A percentile compares a stretch with the other conserved stretches of the same genome.
phyloP scores from a whole-genome alignment of 2,329 filamentous ascomycete species.

The Tolypocladium pustulatum region DNA sequence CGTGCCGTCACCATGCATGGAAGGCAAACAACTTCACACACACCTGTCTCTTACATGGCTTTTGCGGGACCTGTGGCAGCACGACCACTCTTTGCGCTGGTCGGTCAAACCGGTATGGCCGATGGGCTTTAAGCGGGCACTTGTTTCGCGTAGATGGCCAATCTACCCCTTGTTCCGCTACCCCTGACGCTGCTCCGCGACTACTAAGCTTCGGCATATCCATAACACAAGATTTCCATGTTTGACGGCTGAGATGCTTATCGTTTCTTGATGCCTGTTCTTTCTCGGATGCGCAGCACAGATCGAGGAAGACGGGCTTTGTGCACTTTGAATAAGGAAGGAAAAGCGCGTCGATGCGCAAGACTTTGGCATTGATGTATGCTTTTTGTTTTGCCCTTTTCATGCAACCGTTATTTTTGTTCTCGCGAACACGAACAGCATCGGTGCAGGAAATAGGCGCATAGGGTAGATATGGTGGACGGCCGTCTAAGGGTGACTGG shows the following conservation, averaged over 20 bases:
- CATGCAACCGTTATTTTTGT: neutral
- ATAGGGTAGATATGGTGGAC: neutral
- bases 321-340: conserved; percentile 5
- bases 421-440: neutral
- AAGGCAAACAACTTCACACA: neutral
- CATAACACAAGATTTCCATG: neutral
- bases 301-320: neutral
- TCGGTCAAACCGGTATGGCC: neutral
- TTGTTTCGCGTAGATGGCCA: neutral
- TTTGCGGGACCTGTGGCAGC: neutral
- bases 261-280: neutral
- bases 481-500: neutral
- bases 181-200: neutral
- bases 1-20: neutral
- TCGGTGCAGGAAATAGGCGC: neutral
- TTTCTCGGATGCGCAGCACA: neutral
- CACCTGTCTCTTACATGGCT: neutral
- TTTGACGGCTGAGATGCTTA: neutral
- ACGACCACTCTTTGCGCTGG: too few species aligned
- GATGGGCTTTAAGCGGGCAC: neutral
- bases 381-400: neutral
- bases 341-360: conserved; percentile 1
- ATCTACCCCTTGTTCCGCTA: neutral
- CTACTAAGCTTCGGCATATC: neutral
- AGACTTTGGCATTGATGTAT: neutral